These are phyloP conservation scores for Zizania palustris DNA, from an alignment of 202 grass and related monocot genomes.

Conservation along the genomic window DNA sequence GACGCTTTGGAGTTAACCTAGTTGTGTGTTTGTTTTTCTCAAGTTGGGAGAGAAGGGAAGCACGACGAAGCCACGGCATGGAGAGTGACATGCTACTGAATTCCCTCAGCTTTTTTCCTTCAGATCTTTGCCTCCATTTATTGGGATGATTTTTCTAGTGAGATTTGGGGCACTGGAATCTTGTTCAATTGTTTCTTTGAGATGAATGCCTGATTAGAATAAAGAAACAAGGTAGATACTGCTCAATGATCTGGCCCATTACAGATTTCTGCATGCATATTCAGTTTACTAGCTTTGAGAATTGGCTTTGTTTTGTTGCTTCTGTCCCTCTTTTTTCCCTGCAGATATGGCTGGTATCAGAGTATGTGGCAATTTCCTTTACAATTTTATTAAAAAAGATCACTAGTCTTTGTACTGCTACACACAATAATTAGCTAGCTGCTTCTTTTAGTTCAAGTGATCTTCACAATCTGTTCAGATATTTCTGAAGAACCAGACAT, in stretches of 20 bases:
- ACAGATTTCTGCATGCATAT: neutral
- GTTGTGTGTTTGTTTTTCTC: neutral
- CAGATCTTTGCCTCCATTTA: neutral
- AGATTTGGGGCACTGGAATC: neutral
- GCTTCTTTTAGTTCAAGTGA: too few relatives aligned
- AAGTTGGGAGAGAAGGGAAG: neutral
- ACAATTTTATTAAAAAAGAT: neutral
- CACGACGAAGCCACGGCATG: slow-evolving; percentile 8
- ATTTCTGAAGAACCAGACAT: neutral
- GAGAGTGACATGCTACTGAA: neutral
- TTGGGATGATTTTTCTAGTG: slow-evolving; percentile 11
- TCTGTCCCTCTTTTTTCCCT: neutral
- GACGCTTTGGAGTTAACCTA: neutral
- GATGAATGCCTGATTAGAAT: neutral
- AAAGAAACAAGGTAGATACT: neutral
- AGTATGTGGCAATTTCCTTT: neutral
- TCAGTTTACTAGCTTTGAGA: neutral
- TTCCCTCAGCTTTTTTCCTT: neutral
- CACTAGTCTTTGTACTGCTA: too few relatives aligned
- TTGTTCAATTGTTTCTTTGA: neutral
- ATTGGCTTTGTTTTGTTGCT: neutral
- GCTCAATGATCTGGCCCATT: neutral
- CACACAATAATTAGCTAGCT: too few relatives aligned
- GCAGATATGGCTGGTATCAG: neutral
- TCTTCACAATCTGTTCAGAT: neutral